phyloP scores from a whole-genome alignment of 2,329 filamentous ascomycete species.

The Phaeosphaeria sp. region DNA sequence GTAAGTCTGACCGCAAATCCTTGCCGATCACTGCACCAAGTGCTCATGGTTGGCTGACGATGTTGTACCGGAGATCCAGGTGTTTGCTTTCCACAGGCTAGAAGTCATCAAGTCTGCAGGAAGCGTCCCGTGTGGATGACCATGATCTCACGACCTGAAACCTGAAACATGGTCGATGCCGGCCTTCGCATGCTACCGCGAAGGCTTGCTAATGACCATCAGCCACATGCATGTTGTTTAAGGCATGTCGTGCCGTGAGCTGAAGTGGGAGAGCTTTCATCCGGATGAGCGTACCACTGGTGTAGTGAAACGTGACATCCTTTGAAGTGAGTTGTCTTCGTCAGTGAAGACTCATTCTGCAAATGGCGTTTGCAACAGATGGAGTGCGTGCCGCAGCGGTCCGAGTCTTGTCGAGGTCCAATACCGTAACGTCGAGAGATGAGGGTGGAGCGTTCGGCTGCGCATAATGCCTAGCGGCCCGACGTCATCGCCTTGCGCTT shows the following conservation, averaged over 20 bases:
- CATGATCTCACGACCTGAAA: constrained; percentile 12
- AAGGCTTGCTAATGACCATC: background rate
- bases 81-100: background rate
- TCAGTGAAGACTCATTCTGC: background rate
- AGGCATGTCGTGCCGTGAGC: background rate
- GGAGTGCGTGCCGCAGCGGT: background rate
- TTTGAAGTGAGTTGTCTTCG: background rate
- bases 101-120: background rate
- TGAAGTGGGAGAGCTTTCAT: background rate
- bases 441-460: background rate
- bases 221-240: background rate
- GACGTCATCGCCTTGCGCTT: background rate
- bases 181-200: constrained; percentile 1
- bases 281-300: background rate
- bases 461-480: background rate
- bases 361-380: background rate
- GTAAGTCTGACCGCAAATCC: background rate
- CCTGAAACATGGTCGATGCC: constrained; percentile 7
- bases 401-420: background rate
- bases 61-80: background rate
- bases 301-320: background rate
- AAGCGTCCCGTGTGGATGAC: constrained; percentile 7
- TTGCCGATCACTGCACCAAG: background rate
- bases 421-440: background rate
- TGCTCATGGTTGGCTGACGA: background rate